Base-by-base conservation (phyloP, 139 green algal genomes). In the Chlamydomonas applanata region DNA sequence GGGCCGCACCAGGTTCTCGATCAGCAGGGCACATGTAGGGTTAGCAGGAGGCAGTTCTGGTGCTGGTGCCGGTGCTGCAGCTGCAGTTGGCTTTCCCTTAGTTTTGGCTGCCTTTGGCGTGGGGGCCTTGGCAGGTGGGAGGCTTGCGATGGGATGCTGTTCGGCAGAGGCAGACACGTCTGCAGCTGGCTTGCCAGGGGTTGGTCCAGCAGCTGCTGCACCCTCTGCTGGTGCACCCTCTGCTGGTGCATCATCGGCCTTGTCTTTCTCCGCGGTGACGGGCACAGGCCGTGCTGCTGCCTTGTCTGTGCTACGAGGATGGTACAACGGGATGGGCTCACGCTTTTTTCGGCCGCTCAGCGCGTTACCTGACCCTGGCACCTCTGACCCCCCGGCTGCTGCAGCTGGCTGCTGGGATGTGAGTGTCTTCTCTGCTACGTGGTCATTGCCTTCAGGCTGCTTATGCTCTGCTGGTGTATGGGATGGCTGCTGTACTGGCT, bases 1-100 rank as follows among this genome's bases (percentile, higher is more conserved):
- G 1, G 93, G 93, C 11, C 93, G 82, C 30, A 93, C 82, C 52
- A 97, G 92, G 75, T 88, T 86, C 46, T 91, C 79, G 29, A 97
- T 91, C 29, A 76, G 87, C 72, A 97, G 76, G 3, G 88, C 88
- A 11, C 79, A 53, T 0, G 64, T 60, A 49, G 40, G 24, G 34
- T 30, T 25, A 35, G 59, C 59, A 66, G 59, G n/a, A 16, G 59
- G 11, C 4, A 9, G 59, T 25, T 49, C 40, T 49, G 40, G 40
- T 49, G 40, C 40, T 11, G 11, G 7, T 11, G 11, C 40, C 11
- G 40, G 40, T 49, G 22, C 24, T 62, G 54, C 22, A 62, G 54
- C 13, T n/a, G 32, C 59, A n/a, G 71, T 17, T 14, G 35, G 27
- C 3, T 25, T 30, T 36, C 36, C 29, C 24, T 36, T 68, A 4